Evolutionary conservation across 2,329 filamentous ascomycete species (phyloP), one percentile per base, ranked within the genome.

Genomic region (Aplosporella prunicola): DNA sequence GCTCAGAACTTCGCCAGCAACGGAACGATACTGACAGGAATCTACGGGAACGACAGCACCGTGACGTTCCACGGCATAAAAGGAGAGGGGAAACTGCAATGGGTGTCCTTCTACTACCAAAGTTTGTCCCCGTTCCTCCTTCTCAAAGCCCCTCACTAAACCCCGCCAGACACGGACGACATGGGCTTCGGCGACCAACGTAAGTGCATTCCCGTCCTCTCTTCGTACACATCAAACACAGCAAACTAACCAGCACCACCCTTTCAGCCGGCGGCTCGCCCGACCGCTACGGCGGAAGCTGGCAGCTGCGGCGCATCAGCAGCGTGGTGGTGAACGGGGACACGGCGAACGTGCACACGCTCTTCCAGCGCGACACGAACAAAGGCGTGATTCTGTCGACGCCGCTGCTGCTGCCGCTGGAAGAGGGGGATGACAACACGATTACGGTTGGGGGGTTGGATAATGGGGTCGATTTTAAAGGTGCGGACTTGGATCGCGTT

Each of bases 361-460:
- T 74, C 14, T 71, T 63, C 45, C 68, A 72, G 55, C 60, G 71
- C 29, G 69, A 77, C 40, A 71, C 69, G 1, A 67, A 74, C 47
- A 79, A 79, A 55, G 71, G 74, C 0, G 68, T 78, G 9, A 65
- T 79, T 15, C 45, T 78, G 2, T 75, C 71, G 5, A 69, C 74
- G 1, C 71, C 75, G 4, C 55, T 79, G 20, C 57, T 69, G 39
- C 43, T 79, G 39, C 68, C 66, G 0, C 52, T 79, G 11, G 58
- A 69, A 20, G 64, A 72, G 48, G 73, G 74, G 2, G 60, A 56
- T 9, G 72, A 75, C 10, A 78, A 78, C 43, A 71, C 63, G 0
- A 75, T 79, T 34, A 72, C 68, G 2, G 62, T 79, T 16, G 73
- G 74, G 0, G 74, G 75, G 0, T 42, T 78, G 30, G 63, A 53